These are phyloP conservation scores for Closterium sp. DNA, from an alignment of 139 green algal species.

Conservation along the genomic window DNA sequence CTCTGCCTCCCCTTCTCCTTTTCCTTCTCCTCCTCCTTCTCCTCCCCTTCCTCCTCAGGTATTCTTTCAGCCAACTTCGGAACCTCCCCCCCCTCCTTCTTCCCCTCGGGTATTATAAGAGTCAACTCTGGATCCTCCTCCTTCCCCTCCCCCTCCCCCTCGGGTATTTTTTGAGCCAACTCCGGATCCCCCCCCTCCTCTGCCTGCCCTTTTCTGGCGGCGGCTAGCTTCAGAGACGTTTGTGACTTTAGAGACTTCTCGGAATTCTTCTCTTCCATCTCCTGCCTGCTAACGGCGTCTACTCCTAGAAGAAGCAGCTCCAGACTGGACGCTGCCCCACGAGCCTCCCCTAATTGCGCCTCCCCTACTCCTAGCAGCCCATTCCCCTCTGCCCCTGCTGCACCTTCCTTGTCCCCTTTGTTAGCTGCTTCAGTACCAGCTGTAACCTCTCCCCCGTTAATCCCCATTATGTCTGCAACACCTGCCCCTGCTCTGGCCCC, in stretches of 20 bases:
- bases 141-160: not conserved
- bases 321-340: not conserved
- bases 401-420: not conserved
- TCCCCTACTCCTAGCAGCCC: too few species aligned
- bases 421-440: not conserved
- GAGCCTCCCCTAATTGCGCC: not conserved
- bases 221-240: not conserved
- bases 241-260: not conserved
- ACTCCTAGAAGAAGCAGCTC: not conserved
- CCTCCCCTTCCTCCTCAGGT: not conserved
- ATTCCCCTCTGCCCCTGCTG: too few species aligned
- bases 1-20: not conserved
- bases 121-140: too few species aligned
- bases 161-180: too few species aligned
- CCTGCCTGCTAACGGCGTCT: not conserved
- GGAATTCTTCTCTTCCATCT: not conserved
- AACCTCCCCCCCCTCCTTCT: too few species aligned
- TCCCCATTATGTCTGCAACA: not conserved
- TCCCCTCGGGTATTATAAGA: too few species aligned
- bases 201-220: not conserved
- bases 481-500: not conserved
- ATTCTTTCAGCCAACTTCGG: too few species aligned
- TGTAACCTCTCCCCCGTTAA: not conserved
- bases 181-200: too few species aligned
- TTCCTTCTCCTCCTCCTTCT: not conserved